Percentiles rank a stretch among this genome's conserved stretches.
Evolutionary conservation across 768 basidiomycete genomes (phyloP).

Genomic region (Agrocybe praecox): DNA sequence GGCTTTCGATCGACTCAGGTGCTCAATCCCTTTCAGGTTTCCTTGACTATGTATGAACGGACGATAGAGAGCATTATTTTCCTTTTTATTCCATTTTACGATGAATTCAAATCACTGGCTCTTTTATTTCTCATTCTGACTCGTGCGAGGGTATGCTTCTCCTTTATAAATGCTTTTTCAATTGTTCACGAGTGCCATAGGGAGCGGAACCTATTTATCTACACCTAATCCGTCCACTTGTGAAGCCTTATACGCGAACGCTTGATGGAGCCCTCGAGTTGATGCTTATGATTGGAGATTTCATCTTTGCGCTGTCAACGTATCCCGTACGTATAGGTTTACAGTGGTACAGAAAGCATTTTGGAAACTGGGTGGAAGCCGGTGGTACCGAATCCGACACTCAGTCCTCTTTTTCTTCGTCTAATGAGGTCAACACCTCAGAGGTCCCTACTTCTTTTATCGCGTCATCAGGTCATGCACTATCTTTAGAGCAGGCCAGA

Average conservation of each 20-base stretch:
- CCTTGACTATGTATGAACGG: conserved; percentile 68
- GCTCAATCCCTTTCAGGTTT: conserved; percentile 43
- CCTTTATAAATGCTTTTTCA: not conserved
- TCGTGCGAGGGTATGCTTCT: conserved; percentile 63
- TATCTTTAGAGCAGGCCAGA: not conserved
- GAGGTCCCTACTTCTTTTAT: conserved; percentile 23
- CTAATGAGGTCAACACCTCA: conserved; percentile 21
- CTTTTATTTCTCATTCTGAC: conserved; percentile 77
- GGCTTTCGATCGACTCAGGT: not conserved
- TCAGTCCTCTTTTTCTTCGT: conserved; percentile 16
- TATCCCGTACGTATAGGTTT: conserved; percentile 38
- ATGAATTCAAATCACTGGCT: conserved; percentile 74
- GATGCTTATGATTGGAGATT: conserved; percentile 63
- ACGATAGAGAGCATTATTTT: conserved; percentile 64
- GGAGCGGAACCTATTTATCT: conserved; percentile 86
- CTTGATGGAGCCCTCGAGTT: conserved; percentile 69
- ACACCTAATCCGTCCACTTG: conserved; percentile 75
- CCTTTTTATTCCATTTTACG: conserved; percentile 82
- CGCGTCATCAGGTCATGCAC: conserved; percentile 12
- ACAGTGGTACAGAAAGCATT: conserved; percentile 38
- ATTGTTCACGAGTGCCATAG: conserved; percentile 34
- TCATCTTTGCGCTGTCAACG: conserved; percentile 45
- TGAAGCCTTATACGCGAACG: conserved; percentile 72
- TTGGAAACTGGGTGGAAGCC: conserved; percentile 15
- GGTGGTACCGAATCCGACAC: conserved; percentile 24